Base-by-base conservation (phyloP, 108 stramenopile species). In the Mediolabrus comicus region DNA sequence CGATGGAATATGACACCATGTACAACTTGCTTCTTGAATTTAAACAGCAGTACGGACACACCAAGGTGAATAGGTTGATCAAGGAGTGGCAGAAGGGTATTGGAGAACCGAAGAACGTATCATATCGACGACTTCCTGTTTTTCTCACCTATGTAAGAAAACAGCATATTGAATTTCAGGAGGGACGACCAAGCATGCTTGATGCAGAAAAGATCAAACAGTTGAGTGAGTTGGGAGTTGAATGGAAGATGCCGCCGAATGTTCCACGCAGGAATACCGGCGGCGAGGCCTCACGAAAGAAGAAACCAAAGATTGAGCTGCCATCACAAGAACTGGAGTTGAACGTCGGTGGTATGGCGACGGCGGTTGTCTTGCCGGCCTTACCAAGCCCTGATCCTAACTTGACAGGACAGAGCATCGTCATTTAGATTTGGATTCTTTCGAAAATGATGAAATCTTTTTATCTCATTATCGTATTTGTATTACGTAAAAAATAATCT, bases 261-360 rank as follows among this genome's bases (percentile, higher is more conserved):
- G 55, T 32, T 9, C 55, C 55, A 3, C n/a, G 55, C 22, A 56
- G 24, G 55, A 56, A 56, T 22, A 56, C 55, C n/a, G 55, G 55
- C 4, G 55, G 55, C 27, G 55, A 56, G 19, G 27, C 55, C 14
- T 56, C 55, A 16, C 55, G 55, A 3, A 28, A 31, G 55, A 56
- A 56, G 55, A 56, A 31, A 22, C 41, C 16, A n/a, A 43, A 16
- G 41, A 43, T 43, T 43, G 41, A 43, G 41, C 16, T 6, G 6
- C 16, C 41, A 3, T 43, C 17, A 17, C 41, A 43, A 17, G 41
- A 43, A 4, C 16, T 17, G 17, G 41, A 43, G 16, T 43, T 17
- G 3, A 5, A 2, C n/a, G 41, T 17, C n/a, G 41, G 16, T 41
- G 41, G 17, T n/a, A 17, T 43, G n/a, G n/a, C n/a, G n/a, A n/a